phyloP scores from a whole-genome alignment of 2,329 filamentous ascomycete genomes.

The Colletotrichum sp. region DNA sequence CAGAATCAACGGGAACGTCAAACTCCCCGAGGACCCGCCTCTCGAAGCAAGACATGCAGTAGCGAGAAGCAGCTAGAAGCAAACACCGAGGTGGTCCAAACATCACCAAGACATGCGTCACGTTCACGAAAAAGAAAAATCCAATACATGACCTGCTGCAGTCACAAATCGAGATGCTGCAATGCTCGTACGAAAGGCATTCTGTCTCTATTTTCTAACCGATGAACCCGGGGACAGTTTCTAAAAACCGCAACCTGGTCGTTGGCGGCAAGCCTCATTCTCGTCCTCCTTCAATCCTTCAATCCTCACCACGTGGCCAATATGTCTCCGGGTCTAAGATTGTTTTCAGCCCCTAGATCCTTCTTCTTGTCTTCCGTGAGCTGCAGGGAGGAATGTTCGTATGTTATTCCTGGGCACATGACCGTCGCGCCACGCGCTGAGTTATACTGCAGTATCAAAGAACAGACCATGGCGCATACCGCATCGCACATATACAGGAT shows the following conservation, averaged over 20 bases:
- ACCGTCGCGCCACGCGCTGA: background rate
- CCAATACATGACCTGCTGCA: background rate
- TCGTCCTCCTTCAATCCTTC: background rate
- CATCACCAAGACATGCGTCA: background rate
- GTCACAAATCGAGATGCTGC: background rate
- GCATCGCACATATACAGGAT: background rate
- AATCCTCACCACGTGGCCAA: background rate
- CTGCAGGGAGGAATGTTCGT: background rate
- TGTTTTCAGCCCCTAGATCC: background rate
- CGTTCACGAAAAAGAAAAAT: background rate
- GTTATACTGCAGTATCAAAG: background rate
- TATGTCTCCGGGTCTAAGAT: background rate
- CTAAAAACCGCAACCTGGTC: background rate
- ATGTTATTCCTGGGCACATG: background rate
- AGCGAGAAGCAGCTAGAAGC: background rate
- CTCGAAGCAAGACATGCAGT: background rate
- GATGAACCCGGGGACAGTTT: background rate
- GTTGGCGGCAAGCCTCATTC: background rate
- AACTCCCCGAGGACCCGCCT: background rate
- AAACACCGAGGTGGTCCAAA: background rate
- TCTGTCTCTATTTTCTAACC: background rate
- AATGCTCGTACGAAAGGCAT: background rate
- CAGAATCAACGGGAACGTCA: background rate
- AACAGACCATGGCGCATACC: background rate
- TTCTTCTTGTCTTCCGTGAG: background rate